Conservation (phyloP, 352 stramenopile genomes). For the Phytopythium boreale region DNA sequence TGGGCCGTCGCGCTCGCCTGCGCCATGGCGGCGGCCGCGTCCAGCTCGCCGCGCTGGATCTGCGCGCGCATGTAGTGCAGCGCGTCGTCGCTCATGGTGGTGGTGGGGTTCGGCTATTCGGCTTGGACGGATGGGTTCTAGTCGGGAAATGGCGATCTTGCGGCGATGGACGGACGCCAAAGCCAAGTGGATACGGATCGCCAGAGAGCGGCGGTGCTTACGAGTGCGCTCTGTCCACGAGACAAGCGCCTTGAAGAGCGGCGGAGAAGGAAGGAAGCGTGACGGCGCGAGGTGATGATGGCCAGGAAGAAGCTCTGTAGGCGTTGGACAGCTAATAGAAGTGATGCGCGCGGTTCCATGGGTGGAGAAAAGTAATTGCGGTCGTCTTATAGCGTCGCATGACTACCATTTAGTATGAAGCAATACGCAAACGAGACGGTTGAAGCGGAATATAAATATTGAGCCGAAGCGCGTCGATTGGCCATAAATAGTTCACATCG, state of each 20-base stretch:
- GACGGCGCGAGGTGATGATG: background rate
- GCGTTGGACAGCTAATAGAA: slow-evolving; percentile 2
- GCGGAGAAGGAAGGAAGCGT: background rate
- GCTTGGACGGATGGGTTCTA: background rate
- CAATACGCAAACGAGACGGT: background rate
- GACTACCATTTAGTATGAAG: background rate
- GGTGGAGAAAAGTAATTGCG: background rate
- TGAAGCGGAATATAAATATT: background rate
- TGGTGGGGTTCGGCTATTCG: background rate
- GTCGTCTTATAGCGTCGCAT: background rate
- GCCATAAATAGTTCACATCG: background rate
- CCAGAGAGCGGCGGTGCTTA: background rate
- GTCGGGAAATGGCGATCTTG: background rate
- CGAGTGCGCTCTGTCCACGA: background rate
- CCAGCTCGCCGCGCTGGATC: background rate
- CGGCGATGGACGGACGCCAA: background rate
- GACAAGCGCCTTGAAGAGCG: background rate
- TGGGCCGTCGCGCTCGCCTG: background rate
- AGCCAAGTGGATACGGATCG: background rate
- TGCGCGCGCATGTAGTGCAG: background rate
- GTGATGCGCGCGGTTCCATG: background rate
- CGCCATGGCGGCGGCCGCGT: slow-evolving; percentile 1
- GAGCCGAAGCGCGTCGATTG: background rate
- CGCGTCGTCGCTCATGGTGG: background rate
- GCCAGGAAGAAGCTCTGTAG: background rate